These are phyloP conservation scores for Cyclotella distinguenda DNA, from an alignment of 108 stramenopile genomes.

Conservation along the genomic window DNA sequence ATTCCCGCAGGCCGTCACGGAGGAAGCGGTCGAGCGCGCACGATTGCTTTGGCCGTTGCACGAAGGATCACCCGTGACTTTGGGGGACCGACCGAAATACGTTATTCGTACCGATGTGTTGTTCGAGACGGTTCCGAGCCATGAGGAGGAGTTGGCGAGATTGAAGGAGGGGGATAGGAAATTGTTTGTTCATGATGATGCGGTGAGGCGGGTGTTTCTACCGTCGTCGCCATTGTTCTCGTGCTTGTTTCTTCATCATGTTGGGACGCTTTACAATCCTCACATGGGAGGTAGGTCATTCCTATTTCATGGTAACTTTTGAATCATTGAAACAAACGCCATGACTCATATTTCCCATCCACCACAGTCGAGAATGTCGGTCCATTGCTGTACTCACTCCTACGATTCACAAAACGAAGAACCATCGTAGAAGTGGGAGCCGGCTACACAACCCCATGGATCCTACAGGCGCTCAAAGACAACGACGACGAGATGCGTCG, in stretches of 20 bases:
- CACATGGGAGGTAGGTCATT: conserved; percentile 64
- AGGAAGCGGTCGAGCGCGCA: conserved; percentile 77
- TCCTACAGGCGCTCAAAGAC: conserved; percentile 76
- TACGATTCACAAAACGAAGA: conserved; percentile 70
- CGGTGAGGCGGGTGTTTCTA: conserved; percentile 63
- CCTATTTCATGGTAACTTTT: no score
- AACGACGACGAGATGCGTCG: conserved; percentile 77
- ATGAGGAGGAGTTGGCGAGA: conserved; percentile 15
- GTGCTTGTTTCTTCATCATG: conserved; percentile 56
- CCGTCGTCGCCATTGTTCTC: conserved; percentile 51
- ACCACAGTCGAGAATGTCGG: conserved; percentile 81
- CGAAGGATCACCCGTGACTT: conserved; percentile 72
- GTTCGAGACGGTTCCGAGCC: conserved; percentile 48
- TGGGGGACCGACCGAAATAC: conserved; percentile 72
- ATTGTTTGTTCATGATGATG: conserved; percentile 59
- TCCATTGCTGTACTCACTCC: conserved; percentile 64
- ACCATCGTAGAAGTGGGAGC: conserved; percentile 82
- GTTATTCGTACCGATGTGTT: conserved; percentile 87
- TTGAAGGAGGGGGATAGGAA: conserved; percentile 16
- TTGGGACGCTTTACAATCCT: conserved; percentile 63
- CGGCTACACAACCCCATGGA: conserved; percentile 79
- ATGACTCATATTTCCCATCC: no score
- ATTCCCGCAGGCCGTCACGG: conserved; percentile 82
- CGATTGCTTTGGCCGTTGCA: conserved; percentile 71
- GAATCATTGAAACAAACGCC: no score